phyloP scores from a whole-genome alignment of 2,329 filamentous ascomycete genomes.

The Phaeosphaeria sp. region DNA sequence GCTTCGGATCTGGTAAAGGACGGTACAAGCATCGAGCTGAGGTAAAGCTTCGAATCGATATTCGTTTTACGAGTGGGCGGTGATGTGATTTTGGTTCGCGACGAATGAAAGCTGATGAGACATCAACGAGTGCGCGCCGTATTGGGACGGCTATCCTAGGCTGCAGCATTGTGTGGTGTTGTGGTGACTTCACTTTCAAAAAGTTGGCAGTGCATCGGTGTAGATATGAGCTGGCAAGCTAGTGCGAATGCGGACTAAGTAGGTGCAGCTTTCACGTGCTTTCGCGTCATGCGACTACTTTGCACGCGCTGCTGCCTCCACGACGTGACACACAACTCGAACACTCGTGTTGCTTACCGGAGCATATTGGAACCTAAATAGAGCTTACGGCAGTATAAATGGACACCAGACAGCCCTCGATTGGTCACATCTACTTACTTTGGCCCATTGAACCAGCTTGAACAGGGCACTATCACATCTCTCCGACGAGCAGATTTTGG shows the following conservation, averaged over 20 bases:
- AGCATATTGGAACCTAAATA: background rate
- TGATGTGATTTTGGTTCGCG: conserved; percentile 18
- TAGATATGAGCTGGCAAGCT: conserved; percentile 14
- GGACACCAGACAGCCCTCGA: background rate
- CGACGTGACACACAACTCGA: conserved; percentile 7
- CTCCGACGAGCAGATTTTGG: background rate
- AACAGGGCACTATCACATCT: background rate
- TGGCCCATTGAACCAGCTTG: conserved; percentile 3
- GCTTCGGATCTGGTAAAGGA: conserved; percentile 16
- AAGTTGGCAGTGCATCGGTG: background rate
- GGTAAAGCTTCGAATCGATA: conserved; percentile 30
- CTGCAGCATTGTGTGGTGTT: conserved; percentile 36
- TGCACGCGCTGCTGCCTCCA: conserved; percentile 24
- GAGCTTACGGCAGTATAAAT: conserved; percentile 7
- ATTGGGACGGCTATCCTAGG: conserved; percentile 34
- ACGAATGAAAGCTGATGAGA: conserved; percentile 21
- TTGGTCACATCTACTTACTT: background rate
- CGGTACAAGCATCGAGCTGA: conserved; percentile 29
- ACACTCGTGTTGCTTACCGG: conserved; percentile 6
- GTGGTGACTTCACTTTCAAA: conserved; percentile 5
- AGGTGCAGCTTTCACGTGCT: conserved; percentile 21
- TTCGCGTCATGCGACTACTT: conserved; percentile 21
- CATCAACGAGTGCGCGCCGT: conserved; percentile 17
- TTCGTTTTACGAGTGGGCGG: conserved; percentile 17
- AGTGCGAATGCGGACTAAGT: conserved; percentile 18